These are phyloP conservation scores for Gossypium rotundifolium DNA, from an alignment of 345 rosid genomes.

Conservation along the genomic window DNA sequence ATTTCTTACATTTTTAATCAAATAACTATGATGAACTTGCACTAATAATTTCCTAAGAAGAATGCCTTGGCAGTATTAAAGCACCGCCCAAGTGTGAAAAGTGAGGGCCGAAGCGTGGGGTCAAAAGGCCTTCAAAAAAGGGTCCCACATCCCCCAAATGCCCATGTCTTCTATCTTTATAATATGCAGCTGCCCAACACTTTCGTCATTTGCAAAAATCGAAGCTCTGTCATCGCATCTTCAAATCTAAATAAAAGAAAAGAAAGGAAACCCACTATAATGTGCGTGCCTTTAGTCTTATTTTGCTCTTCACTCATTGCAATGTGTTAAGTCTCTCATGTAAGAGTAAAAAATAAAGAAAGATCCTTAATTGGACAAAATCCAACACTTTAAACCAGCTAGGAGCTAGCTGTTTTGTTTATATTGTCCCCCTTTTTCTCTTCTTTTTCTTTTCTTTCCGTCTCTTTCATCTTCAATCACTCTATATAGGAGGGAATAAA, in stretches of 20 bases:
- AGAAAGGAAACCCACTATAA: not conserved
- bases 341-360: not conserved
- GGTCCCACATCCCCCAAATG: constrained; percentile 24
- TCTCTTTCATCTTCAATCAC: constrained; percentile 14
- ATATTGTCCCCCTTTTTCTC: constrained; percentile 12
- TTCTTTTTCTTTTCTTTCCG: not conserved
- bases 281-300: not conserved
- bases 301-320: constrained; percentile 1
- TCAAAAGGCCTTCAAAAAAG: constrained; percentile 18
- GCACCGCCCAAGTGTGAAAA: not conserved
- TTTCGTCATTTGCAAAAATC: constrained; percentile 17
- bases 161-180: constrained; percentile 22
- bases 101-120: constrained; percentile 17
- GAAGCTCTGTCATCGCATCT: too few relatives aligned
- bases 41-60: not conserved
- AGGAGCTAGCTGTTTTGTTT: constrained; percentile 14
- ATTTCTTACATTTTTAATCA: not conserved
- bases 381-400: constrained; percentile 4
- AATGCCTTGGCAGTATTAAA: not conserved
- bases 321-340: constrained; percentile 11
- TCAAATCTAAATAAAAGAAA: too few relatives aligned
- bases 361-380: constrained; percentile 9
- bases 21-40: not conserved
- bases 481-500: constrained; percentile 22
- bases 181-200: constrained; percentile 43